These are phyloP conservation scores for Pseudonitzschia multiseries DNA, from an alignment of 108 stramenopile species.

Conservation along the genomic window DNA sequence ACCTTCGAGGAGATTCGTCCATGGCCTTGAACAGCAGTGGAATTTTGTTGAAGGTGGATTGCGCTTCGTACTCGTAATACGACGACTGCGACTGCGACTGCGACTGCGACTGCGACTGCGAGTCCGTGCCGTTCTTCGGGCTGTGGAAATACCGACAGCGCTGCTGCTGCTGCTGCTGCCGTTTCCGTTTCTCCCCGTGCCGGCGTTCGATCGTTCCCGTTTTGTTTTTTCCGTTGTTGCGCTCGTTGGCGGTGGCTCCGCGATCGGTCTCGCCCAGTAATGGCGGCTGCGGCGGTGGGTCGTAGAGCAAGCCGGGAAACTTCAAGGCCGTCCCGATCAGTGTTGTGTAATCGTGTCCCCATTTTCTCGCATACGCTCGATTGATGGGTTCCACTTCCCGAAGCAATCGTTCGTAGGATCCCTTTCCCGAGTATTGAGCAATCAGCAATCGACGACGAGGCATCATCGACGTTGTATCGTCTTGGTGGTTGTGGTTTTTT, in stretches of 20 bases:
- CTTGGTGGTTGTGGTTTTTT: neutral
- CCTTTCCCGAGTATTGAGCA: constrained; percentile 41
- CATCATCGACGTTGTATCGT: neutral
- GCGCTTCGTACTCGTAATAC: constrained; percentile 16
- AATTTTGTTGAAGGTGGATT: constrained; percentile 42
- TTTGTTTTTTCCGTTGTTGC: too few species aligned
- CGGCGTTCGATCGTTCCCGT: too few species aligned
- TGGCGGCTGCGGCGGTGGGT: too few species aligned
- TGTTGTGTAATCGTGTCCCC: constrained; percentile 31
- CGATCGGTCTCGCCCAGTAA: too few species aligned
- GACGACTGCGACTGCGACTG: neutral
- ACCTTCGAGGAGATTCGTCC: neutral
- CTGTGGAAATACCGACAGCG: constrained; percentile 1
- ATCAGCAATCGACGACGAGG: constrained; percentile 29
- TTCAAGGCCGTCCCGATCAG: constrained; percentile 33
- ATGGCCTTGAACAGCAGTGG: constrained; percentile 26
- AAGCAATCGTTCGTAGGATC: constrained; percentile 25
- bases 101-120: neutral
- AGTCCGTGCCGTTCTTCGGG: too few species aligned
- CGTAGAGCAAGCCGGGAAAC: constrained; percentile 20
- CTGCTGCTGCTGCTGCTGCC: neutral
- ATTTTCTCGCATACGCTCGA: constrained; percentile 26
- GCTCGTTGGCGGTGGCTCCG: neutral
- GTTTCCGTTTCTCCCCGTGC: neutral
- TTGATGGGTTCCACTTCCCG: constrained; percentile 31